Percentiles rank a stretch among this genome's conserved stretches.
These are phyloP conservation scores for Termitomyces sp. DNA, from an alignment of 1,284 basidiomycete genomes.

Conservation along the genomic window DNA sequence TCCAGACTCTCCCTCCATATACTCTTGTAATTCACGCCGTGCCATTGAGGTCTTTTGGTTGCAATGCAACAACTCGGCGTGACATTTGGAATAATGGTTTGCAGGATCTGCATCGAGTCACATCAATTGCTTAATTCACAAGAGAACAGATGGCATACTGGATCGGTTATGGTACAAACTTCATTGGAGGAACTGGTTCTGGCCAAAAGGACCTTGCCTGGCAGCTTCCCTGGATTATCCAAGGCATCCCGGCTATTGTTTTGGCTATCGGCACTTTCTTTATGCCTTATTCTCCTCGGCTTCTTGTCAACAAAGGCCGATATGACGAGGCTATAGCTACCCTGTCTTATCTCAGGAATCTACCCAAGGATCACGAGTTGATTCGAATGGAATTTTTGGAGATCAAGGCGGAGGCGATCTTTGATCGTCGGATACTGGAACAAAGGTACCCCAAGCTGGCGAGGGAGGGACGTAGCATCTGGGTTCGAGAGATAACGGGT, in stretches of 20 bases:
- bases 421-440: constrained; percentile 11
- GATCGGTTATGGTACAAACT: constrained; percentile 18
- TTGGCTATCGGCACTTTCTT: constrained; percentile 16
- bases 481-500: constrained; percentile 14
- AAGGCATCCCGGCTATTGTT: constrained; percentile 14
- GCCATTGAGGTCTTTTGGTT: constrained; percentile 12
- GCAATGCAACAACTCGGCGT: constrained; percentile 18
- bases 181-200: constrained; percentile 14
- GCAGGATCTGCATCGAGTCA: not conserved
- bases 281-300: constrained; percentile 17
- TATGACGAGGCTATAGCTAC: constrained; percentile 12
- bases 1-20: not conserved
- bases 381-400: constrained; percentile 17
- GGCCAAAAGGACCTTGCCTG: constrained; percentile 14
- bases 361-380: constrained; percentile 11
- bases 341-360: constrained; percentile 12
- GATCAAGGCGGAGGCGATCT: constrained; percentile 15
- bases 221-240: constrained; percentile 16
- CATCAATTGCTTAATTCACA: not conserved
- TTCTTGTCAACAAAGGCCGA: constrained; percentile 17
- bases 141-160: constrained; percentile 12
- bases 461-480: constrained; percentile 14
- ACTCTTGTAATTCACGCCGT: not conserved
- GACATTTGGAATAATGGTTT: constrained; percentile 17
- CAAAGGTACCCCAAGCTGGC: constrained; percentile 14